These are phyloP conservation scores for Penicillium lividum DNA, from an alignment of 495 filamentous ascomycete genomes.

Conservation along the genomic window DNA sequence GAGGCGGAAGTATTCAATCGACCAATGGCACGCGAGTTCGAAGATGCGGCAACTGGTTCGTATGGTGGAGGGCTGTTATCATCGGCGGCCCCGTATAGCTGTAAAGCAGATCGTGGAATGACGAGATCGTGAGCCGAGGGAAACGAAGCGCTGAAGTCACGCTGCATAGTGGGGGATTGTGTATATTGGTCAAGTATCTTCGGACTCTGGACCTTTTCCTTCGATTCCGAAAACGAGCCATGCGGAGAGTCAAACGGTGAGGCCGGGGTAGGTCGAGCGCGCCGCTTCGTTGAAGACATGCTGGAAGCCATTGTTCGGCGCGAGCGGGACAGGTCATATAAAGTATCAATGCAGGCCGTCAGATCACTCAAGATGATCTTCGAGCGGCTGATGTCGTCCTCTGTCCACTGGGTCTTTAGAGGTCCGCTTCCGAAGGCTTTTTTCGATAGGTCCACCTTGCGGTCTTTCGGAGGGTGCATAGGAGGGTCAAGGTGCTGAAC, in stretches of 20 bases:
- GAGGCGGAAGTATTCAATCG: conserved; percentile 45
- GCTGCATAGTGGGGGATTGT: conserved; percentile 23
- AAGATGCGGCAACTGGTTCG: conserved; percentile 44
- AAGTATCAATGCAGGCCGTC: conserved; percentile 81
- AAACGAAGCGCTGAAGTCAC: conserved; percentile 24
- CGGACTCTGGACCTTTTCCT: conserved; percentile 33
- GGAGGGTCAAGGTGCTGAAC: conserved; percentile 61
- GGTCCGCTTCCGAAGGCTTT: conserved; percentile 35
- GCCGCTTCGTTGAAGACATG: conserved; percentile 40
- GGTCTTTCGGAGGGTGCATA: conserved; percentile 40
- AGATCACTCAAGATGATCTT: conserved; percentile 71
- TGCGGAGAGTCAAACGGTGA: conserved; percentile 33
- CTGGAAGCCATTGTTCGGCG: conserved; percentile 53
- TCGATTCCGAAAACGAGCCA: conserved; percentile 32
- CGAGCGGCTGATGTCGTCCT: conserved; percentile 49
- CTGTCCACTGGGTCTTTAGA: conserved; percentile 50
- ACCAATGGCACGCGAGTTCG: conserved; percentile 50
- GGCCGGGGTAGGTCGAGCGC: conserved; percentile 27
- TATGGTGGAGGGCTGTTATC: conserved; percentile 50
- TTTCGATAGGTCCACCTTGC: conserved; percentile 38
- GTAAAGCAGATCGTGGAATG: conserved; percentile 47
- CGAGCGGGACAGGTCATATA: conserved; percentile 82
- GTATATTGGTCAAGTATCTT: conserved; percentile 25
- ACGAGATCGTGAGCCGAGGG: conserved; percentile 32
- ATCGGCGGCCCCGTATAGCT: conserved; percentile 43